Base-by-base conservation (phyloP, 1,139 yeast genomes). In the Nakaseomyces kungkrabaensis region DNA sequence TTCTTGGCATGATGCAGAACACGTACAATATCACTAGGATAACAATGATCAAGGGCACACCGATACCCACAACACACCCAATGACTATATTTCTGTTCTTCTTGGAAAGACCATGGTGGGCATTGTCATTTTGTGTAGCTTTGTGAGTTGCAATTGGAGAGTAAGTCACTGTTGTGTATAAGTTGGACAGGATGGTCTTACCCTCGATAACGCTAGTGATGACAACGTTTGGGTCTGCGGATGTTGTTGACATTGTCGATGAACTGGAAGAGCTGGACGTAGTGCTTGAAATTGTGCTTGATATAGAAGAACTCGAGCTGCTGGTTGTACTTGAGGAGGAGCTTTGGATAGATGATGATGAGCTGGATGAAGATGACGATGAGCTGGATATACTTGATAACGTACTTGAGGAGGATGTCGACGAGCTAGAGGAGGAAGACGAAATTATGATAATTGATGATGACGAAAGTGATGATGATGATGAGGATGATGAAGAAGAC, bases 31-130 rank as follows among this genome's bases (percentile, higher is more conserved):
- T 27, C 10, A 56, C 45, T 0, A 54, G 17, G 1, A 63, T 25
- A 0, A 52, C 50, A 1, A 60, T 38, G 4, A 70, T 7, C 2
- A 69, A n/a, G 7, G 74, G 74, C 1, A 67, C 55, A 27, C 73
- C 73, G 29, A 71, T 54, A 9, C 74, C 74, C 1, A 70, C 74
- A 27, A 71, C 74, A 45, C 75, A 73, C 37, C 81, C 81, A 45
- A 76, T 71, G 11, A 75, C 72, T 32, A 76, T 69, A 50, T 70
- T 69, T 49, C 70, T 70, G 50, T 72, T 65, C 46, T 73, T 71
- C 13, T 61, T 59, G 1, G 76, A 68, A 5, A 75, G 59, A 0
- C 77, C 76, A 7, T 61, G 47, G 9, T 54, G 45, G 2, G 49
- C 27, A 17, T 47, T 13, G 13, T 37, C 26, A 4, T 46, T 47